These are phyloP conservation scores for Aschersonia sp. DNA, from an alignment of 2,329 filamentous ascomycete genomes.

Conservation along the genomic window DNA sequence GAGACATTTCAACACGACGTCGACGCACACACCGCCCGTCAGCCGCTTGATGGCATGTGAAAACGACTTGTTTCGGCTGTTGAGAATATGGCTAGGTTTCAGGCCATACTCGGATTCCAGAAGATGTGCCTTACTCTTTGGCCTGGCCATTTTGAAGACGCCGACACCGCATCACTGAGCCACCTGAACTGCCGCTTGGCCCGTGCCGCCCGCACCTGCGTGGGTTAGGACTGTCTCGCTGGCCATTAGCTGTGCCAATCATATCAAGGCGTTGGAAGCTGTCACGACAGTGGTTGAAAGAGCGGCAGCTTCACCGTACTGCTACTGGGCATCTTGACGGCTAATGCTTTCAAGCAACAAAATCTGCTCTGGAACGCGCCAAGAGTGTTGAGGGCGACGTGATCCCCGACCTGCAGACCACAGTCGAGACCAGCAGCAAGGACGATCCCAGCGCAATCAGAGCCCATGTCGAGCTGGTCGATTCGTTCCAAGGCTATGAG, in stretches of 20 bases:
- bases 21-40: slow-evolving; percentile 15
- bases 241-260: background rate
- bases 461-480: background rate
- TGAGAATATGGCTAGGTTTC: slow-evolving; percentile 18
- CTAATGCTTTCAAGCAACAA: background rate
- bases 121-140: slow-evolving; percentile 2
- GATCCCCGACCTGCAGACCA: background rate
- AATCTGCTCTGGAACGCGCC: background rate
- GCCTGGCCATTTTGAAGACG: slow-evolving; percentile 22
- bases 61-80: slow-evolving; percentile 15
- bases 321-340: background rate
- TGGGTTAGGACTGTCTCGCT: slow-evolving; percentile 21
- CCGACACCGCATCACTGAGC: slow-evolving; percentile 17
- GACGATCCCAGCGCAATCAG: background rate
- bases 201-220: slow-evolving; percentile 19
- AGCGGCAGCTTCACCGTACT: background rate
- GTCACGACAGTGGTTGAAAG: background rate
- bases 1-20: slow-evolving; percentile 17
- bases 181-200: slow-evolving; percentile 22
- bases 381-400: background rate
- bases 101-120: slow-evolving; percentile 7
- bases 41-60: slow-evolving; percentile 9
- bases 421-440: background rate
- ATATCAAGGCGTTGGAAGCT: background rate
- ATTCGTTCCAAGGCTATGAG: background rate